Evolutionary conservation across 2,329 filamentous ascomycete genomes (phyloP), one percentile per base, ranked within the genome.

Genomic region (Colletotrichum neosansevieriae): DNA sequence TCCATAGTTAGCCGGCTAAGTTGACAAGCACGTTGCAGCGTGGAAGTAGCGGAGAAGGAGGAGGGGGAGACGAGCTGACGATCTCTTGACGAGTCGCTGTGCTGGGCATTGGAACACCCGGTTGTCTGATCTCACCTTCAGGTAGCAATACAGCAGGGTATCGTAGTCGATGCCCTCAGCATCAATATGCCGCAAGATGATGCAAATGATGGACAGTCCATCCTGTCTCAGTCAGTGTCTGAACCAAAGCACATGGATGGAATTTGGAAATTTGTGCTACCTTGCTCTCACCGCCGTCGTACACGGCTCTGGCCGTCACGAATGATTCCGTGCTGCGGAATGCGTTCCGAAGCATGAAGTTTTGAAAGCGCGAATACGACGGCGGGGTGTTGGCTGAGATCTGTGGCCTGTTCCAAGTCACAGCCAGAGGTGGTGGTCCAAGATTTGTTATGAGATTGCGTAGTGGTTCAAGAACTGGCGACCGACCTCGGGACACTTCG

Each of bases 281-380:
- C 79, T 90, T 91, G 79, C 88, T 91, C 77, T 92, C 89, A 19
- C 90, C 90, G 38, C 90, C 90, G 74, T 92, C 90, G 73, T 92
- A 92, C 12, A 92, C 87, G 29, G 89, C 89, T 21, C 89, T 84
- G 24, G 87, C 86, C 2, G 88, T 89, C 21, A 90, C 77, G 67
- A 90, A 88, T 3, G 88, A 90, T 72, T 91, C 90, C 0, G 86
- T 88, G 71, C 87, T 88, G 42, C 87, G 84, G 71, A 90, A 89
- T 2, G 89, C 89, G 74, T 92, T 91, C 17, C 87, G 86, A 51
- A 92, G 83, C 90, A 92, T 92, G 73, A 92, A 92, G 71, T 91
- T 88, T 71, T 92, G 90, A 71, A 92, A 92, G 24, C 89, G 83
- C 2, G 89, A 91, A 75, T 92, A 92, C 6, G 86, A 80, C 1